Evolutionary conservation across 139 green algal genomes (phyloP), one percentile per base, ranked within the genome.

Genomic region (Closterium sp.): DNA sequence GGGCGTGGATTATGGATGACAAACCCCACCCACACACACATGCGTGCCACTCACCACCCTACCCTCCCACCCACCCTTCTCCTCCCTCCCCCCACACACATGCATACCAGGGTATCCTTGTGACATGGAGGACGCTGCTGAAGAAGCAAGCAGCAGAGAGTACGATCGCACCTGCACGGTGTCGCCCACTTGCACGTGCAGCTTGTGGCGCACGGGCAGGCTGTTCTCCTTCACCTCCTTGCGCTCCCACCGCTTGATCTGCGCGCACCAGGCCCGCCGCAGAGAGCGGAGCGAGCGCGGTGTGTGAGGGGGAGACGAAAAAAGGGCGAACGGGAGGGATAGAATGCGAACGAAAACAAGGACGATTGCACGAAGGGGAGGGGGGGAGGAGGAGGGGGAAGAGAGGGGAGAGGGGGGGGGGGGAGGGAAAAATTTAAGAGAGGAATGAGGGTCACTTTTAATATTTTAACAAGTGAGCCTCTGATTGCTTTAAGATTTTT

Each of bases 111-210:
- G 38, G 7, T 50, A 50, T 50, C 38, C 38, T 17, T 50, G 7
- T 9, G 62, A 79, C 62, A 24, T 79, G 62, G 62, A 79, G 17
- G 17, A 79, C 5, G 62, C 62, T 22, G 17, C 17, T 79, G 9
- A 24, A 79, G 62, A 13, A 79, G 62, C 62, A 79, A 79, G 17
- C 62, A 79, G 62, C 62, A 79, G 1, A 7, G 62, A 27, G 62
- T 79, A 24, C 62, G 17, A 13, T 79, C 62, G 62, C 62, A 79
- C 62, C 62, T 79, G 62, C 62, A 95, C 89, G 31, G 91, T 94
- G 31, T 95, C 93, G 21, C 93, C 93, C 11, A 92, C 86, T 79
- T 94, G 94, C 29, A 95, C 91, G 88, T 95, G 93, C 17, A 95
- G 22, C 91, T 94, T 94, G 29, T 89, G 89, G 27, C 85, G 84